Base-by-base conservation (phyloP, 2,329 filamentous ascomycete species). In the Curvularia verruculosa region DNA sequence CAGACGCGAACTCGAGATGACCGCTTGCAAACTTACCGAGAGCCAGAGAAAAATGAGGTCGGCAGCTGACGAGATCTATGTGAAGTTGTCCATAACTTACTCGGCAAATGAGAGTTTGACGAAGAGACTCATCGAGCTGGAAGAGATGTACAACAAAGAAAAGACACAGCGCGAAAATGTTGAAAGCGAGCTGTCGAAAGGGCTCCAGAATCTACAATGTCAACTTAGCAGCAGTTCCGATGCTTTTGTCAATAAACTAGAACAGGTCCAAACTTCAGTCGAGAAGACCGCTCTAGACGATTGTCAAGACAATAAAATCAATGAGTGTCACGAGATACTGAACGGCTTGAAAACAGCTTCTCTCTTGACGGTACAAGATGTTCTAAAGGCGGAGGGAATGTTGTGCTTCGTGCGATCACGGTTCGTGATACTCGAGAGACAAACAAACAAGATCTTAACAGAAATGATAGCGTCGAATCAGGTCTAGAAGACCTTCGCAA, bases 331-430 rank as follows among this genome's bases (percentile, higher is more conserved):
- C 1, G 47, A 58, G 0, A 52, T 45, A 5, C 46, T 75, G 28
- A 54, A 61, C n/a, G 54, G 49, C 12, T 49, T 73, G 18, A 52
- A 64, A 26, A 34, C 36, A 7, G 61, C 54, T 1, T 63, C 67
- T 1, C 41, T 63, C 9, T 47, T 72, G 26, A 71, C 67, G 0
- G 9, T 39, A 1, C 59, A 68, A 1, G 66, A 73, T 37, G 44
- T 68, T 2, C 45, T 59, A 10, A 69, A 68, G 37, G 63, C 60
- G 2, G 67, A 74, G 44, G 31, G 31, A 8, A 71, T 69, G 60
- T 45, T 75, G 18, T 60, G 56, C 12, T 66, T 52, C 23, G 26
- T 73, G 5, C 49, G 65, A 23, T 52, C 72, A 31, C 60, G 58
- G 71, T 70, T 46, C 57, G 64, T n/a, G 18, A 31, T 21, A 23